Base-by-base conservation (phyloP, 306 rosid species). In the Quercus dentata region DNA sequence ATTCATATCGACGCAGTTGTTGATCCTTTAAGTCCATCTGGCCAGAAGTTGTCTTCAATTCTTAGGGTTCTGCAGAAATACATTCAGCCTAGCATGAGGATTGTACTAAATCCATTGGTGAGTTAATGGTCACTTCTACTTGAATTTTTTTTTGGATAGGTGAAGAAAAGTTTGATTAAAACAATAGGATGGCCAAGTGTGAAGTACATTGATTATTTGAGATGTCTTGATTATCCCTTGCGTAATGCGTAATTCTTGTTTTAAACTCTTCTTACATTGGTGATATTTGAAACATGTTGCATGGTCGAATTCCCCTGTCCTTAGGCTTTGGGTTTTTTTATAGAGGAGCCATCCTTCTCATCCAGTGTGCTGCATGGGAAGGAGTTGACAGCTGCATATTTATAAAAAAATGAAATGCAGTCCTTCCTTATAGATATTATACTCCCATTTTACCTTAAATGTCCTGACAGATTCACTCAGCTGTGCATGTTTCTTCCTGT, bases 31-130 rank as follows among this genome's bases (percentile, higher is more conserved):
- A 95, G 99, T 85, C 93, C 95, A 76, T 84, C 91, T 57, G 91
- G 94, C 80, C 99, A 95, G 89, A 95, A 88, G 88, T 70, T 95
- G 82, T 90, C 99, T 69, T 92, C 97, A 77, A 89, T 95, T 90
- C 94, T 95, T 73, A 88, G 86, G 63, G 87, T 90, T 79, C 78
- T 95, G 83, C 86, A 91, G 94, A 93, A 91, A 74, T 91, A 91
- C 57, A 55, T 90, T 83, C 91, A 88, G 74, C 99, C 99, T 84
- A 91, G 93, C 94, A 91, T 95, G 99, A 91, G 97, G 86, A 93
- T 95, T 83, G 88, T 95, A 67, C 85, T 93, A 80, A 95, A 95
- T 86, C 99, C 99, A 31, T 52, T 95, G 99, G 99, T 95, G 78
- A 83, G 97, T 81, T 80, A 80, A 73, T 72, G 23, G 44, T 79